These are phyloP conservation scores for Patellifolia procumbens DNA, from an alignment of 179 eudicot genomes.

Conservation along the genomic window DNA sequence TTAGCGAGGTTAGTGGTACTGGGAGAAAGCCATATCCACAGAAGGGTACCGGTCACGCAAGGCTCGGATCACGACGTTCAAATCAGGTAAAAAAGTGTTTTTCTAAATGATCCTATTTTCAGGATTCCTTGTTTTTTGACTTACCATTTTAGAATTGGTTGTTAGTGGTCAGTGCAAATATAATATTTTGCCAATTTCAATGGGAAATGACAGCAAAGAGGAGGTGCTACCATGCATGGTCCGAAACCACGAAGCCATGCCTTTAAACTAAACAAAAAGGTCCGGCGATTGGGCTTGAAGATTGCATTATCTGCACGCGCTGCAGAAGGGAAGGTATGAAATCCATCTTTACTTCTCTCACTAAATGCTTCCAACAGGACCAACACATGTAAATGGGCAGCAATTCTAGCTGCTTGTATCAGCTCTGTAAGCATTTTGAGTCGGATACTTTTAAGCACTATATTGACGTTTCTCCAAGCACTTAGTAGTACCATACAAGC, in stretches of 20 bases:
- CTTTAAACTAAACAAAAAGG: conserved; percentile 83
- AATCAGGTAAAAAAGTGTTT: conserved; percentile 58
- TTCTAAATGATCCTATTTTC: neutral
- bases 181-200: neutral
- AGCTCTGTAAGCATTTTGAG: neutral
- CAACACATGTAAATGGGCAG: neutral
- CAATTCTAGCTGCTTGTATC: neutral
- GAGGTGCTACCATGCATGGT: conserved; percentile 87
- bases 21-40: conserved; percentile 89
- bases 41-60: conserved; percentile 89
- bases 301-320: conserved; percentile 95
- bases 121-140: neutral
- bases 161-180: conserved; percentile 8
- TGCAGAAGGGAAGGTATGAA: conserved; percentile 96
- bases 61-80: conserved; percentile 87
- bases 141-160: neutral
- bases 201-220: conserved; percentile 64
- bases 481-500: no score
- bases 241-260: conserved; percentile 99
- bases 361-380: neutral
- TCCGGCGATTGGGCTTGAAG: conserved; percentile 88
- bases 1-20: conserved; percentile 98
- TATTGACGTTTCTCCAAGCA: no score
- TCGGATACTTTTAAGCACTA: neutral
- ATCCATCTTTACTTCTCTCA: conserved; percentile 23